These are phyloP conservation scores for Phoma sp. DNA, from an alignment of 2,329 filamentous ascomycete genomes.

Conservation along the genomic window DNA sequence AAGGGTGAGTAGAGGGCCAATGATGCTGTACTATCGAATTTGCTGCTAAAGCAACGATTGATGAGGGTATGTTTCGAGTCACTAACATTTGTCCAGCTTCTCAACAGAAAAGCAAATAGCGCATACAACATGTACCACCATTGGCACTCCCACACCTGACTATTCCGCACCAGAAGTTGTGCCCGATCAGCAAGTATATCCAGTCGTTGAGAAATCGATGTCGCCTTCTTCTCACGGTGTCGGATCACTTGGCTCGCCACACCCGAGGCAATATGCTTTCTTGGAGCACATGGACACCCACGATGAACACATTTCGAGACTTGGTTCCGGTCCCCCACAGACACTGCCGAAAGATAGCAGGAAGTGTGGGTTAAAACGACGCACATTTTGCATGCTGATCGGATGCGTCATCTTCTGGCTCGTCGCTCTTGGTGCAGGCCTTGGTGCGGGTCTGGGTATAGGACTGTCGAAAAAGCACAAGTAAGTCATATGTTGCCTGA, in stretches of 20 bases:
- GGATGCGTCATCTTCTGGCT: slow-evolving; percentile 34
- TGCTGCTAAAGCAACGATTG: too few species aligned
- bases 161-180: slow-evolving; percentile 34
- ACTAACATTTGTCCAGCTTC: slow-evolving; percentile 22
- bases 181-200: slow-evolving; percentile 21
- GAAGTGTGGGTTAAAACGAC: slow-evolving; percentile 35
- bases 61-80: not conserved
- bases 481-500: slow-evolving; percentile 19
- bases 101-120: slow-evolving; percentile 32
- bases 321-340: slow-evolving; percentile 11
- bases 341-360: slow-evolving; percentile 27
- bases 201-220: slow-evolving; percentile 19
- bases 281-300: slow-evolving; percentile 32
- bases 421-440: slow-evolving; percentile 44
- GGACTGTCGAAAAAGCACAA: slow-evolving; percentile 32
- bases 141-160: slow-evolving; percentile 24
- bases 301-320: slow-evolving; percentile 17
- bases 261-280: slow-evolving; percentile 28
- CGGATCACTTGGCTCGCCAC: slow-evolving; percentile 23
- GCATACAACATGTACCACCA: slow-evolving; percentile 17
- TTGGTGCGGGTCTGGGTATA: slow-evolving; percentile 46
- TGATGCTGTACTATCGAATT: not conserved
- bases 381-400: slow-evolving; percentile 30
- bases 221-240: slow-evolving; percentile 27
- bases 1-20: slow-evolving; percentile 19